A percentile compares a stretch with the other conserved stretches of the same genome.
These are phyloP conservation scores for Croton laevigatus DNA, from an alignment of 441 rosid species.

Conservation along the genomic window DNA sequence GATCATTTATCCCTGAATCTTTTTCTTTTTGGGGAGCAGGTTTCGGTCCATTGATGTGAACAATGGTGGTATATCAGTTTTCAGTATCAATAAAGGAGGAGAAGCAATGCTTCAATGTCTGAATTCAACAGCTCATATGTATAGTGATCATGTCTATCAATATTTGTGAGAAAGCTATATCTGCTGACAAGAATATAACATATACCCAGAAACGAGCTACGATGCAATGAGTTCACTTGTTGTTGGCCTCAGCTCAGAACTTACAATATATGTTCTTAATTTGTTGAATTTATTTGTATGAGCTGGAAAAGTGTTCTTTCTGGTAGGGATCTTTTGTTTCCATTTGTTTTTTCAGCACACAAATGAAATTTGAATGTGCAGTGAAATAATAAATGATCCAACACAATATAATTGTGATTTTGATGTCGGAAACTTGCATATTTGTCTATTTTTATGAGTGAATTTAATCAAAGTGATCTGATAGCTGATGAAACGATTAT, in stretches of 20 bases:
- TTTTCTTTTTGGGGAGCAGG: conserved; percentile 28
- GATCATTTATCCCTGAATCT: neutral
- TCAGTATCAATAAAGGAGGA: conserved; percentile 44
- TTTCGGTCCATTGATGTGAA: conserved; percentile 57
- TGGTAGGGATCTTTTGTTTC: neutral
- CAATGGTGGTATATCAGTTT: conserved; percentile 54
- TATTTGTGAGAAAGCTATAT: conserved; percentile 21
- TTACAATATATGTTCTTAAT: neutral
- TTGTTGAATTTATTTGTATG: neutral
- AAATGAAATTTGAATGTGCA: neutral
- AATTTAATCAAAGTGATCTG: neutral
- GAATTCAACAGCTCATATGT: conserved; percentile 66
- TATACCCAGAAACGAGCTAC: conserved; percentile 6
- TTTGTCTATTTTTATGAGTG: neutral
- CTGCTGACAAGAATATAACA: conserved; percentile 9
- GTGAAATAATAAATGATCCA: neutral
- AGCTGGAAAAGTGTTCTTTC: neutral
- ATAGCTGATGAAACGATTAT: no score
- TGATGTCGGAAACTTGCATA: neutral
- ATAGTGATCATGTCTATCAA: conserved; percentile 38
- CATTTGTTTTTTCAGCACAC: neutral
- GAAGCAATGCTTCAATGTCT: conserved; percentile 62
- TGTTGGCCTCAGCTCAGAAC: neutral
- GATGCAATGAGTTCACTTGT: neutral
- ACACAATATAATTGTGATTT: neutral